Evolutionary conservation across 2,329 filamentous ascomycete species (phyloP).

Genomic region (Davidsoniella neocaledoniae): DNA sequence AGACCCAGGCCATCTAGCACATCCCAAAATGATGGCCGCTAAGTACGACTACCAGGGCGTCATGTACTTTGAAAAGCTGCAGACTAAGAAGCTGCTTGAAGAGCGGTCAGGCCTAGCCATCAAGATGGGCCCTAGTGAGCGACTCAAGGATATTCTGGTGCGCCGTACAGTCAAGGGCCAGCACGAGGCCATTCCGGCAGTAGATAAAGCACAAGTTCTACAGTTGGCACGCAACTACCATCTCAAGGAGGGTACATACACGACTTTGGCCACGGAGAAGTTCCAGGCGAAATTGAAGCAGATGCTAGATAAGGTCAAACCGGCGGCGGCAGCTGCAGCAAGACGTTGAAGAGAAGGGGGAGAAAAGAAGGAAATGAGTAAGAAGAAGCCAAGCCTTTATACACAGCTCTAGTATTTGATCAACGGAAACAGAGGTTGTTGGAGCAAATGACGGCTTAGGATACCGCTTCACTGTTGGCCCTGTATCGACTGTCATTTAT

Average conservation of each 20-base stretch:
- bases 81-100: constrained; percentile 19
- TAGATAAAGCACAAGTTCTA: constrained; percentile 20
- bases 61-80: constrained; percentile 20
- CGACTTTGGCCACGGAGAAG: constrained; percentile 18
- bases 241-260: constrained; percentile 23
- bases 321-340: neutral
- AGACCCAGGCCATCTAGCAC: constrained; percentile 18
- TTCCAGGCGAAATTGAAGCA: constrained; percentile 23
- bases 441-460: too few species aligned
- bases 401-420: neutral
- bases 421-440: too few species aligned
- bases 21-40: constrained; percentile 19
- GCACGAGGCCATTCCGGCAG: constrained; percentile 20
- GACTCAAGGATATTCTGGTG: constrained; percentile 18
- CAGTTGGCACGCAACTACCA: constrained; percentile 23
- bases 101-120: constrained; percentile 15
- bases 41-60: constrained; percentile 18
- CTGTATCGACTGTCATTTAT: too few species aligned
- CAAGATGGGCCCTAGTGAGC: constrained; percentile 12
- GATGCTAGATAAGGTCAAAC: constrained; percentile 6
- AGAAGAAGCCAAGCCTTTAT: too few species aligned
- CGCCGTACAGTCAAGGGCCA: constrained; percentile 21
- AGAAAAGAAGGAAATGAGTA: neutral
- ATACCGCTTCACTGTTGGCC: too few species aligned
- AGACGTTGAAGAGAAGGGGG: neutral